Conservation (phyloP, 495 filamentous ascomycete species). For the Friedmanniomyces simplex region DNA sequence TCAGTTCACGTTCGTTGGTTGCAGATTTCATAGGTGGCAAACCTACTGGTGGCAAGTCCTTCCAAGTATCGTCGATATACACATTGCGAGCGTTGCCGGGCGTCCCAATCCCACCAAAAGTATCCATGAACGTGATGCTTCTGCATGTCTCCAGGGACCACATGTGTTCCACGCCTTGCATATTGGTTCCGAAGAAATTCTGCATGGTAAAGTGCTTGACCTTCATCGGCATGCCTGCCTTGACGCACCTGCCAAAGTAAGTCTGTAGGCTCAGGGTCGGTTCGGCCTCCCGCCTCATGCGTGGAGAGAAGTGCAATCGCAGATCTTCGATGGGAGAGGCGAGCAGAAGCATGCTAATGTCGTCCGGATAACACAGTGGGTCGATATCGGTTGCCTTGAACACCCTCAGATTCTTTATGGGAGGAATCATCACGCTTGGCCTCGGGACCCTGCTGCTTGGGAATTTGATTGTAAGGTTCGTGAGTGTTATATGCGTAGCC, state of each 20-base stretch:
- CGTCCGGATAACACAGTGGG: conserved; percentile 55
- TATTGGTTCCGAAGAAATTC: conserved; percentile 49
- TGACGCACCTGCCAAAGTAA: conserved; percentile 46
- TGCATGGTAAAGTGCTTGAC: conserved; percentile 43
- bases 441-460: conserved; percentile 47
- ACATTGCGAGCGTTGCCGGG: conserved; percentile 34
- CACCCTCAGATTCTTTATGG: conserved; percentile 43
- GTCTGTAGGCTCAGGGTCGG: conserved; percentile 44
- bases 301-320: conserved; percentile 50
- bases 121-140: conserved; percentile 34
- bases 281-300: conserved; percentile 50
- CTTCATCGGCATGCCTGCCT: conserved; percentile 35
- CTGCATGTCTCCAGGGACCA: conserved; percentile 36
- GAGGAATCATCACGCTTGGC: conserved; percentile 47
- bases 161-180: conserved; percentile 33
- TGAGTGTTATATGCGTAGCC: conserved; percentile 39
- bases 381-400: conserved; percentile 51
- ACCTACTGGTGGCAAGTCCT: conserved; percentile 20
- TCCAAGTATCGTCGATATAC: conserved; percentile 48
- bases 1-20: background rate
- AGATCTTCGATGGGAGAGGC: conserved; percentile 44
- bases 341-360: conserved; percentile 46
- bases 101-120: conserved; percentile 30
- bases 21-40: no score
- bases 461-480: conserved; percentile 45